These are phyloP conservation scores for Vitis hybrid DNA, from an alignment of 177 flowering plant genomes.

Conservation along the genomic window DNA sequence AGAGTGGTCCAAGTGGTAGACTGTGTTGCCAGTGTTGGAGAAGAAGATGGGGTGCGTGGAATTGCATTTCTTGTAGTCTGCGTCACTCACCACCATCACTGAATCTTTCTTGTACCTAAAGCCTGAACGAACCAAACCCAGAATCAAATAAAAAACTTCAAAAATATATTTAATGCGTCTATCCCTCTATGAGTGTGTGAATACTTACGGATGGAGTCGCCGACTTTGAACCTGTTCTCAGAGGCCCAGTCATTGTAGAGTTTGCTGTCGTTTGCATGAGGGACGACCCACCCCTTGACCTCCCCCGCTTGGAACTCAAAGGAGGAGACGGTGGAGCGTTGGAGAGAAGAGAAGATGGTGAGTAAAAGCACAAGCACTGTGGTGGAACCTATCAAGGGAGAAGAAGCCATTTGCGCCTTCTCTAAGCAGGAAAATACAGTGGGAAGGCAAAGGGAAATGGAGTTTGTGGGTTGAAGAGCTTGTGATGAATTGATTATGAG, in stretches of 20 bases:
- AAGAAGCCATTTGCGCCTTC: no score
- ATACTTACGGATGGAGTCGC: conserved; percentile 60
- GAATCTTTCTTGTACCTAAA: conserved; percentile 58
- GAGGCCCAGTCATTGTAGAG: conserved; percentile 74
- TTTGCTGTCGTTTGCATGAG: conserved; percentile 36
- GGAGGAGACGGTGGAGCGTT: conserved; percentile 5
- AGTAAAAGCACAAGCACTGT: no score
- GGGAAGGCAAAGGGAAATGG: no score
- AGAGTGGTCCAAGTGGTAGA: conserved; percentile 30
- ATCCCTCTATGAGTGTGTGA: not conserved
- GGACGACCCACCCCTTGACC: conserved; percentile 50
- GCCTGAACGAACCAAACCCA: conserved; percentile 21
- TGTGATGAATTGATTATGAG: no score
- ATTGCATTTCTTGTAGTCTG: conserved; percentile 51
- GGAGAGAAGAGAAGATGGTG: no score
- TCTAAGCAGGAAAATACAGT: no score
- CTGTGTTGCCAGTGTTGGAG: conserved; percentile 51
- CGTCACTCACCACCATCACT: conserved; percentile 47
- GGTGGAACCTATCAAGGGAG: no score
- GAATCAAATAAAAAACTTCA: not conserved
- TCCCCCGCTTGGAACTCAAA: conserved; percentile 38
- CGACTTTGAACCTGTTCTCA: conserved; percentile 48
- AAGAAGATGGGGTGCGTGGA: conserved; percentile 40
- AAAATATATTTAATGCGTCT: no score
- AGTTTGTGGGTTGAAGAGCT: no score